phyloP scores from a whole-genome alignment of 768 basidiomycete genomes.

The Saitozyma podzolica region DNA sequence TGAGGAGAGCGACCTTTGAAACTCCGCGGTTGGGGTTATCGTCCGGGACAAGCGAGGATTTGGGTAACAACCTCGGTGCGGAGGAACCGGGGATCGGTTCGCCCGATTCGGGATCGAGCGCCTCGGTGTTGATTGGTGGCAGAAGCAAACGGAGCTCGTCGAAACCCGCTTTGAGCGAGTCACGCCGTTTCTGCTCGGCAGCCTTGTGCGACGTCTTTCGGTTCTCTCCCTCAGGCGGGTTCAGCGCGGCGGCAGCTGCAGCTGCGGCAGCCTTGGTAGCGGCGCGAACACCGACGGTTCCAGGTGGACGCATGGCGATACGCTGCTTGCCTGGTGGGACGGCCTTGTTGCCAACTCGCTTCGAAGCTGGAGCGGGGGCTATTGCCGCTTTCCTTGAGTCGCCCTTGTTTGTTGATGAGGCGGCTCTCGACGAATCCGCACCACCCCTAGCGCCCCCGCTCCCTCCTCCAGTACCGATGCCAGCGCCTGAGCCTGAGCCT shows the following conservation, averaged over 20 bases:
- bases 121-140: conserved; percentile 72
- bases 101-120: conserved; percentile 69
- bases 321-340: conserved; percentile 29
- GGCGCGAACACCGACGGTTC: conserved; percentile 7
- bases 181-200: conserved; percentile 95
- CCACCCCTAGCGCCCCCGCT: background rate
- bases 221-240: conserved; percentile 39
- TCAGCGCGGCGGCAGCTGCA: conserved; percentile 53
- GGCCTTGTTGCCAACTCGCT: background rate
- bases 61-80: conserved; percentile 88
- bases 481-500: background rate
- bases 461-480: background rate
- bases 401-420: too few species aligned
- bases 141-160: conserved; percentile 63
- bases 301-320: conserved; percentile 30
- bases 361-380: too few species aligned
- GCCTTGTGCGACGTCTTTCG: conserved; percentile 67
- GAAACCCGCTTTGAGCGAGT: conserved; percentile 90
- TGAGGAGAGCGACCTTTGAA: conserved; percentile 85
- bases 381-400: too few species aligned
- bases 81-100: conserved; percentile 84
- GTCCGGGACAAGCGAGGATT: conserved; percentile 59
- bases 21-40: conserved; percentile 95
- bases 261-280: conserved; percentile 51
- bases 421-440: too few species aligned